A percentile compares a stretch with the other conserved stretches of the same genome.
phyloP scores from a whole-genome alignment of 176 grass and related monocot genomes.

The Oropetium thomaeum region DNA sequence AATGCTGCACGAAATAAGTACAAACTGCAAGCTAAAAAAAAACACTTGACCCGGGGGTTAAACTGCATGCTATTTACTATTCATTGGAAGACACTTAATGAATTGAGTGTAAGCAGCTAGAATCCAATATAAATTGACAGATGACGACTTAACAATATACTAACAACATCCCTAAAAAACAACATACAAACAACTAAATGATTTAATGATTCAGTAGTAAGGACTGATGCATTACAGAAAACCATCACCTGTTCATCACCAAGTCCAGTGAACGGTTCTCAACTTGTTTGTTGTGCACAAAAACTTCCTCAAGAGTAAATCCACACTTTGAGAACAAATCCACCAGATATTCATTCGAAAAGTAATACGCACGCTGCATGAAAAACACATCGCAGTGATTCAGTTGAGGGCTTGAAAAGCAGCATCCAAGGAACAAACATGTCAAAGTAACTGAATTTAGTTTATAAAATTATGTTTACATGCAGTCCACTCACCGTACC shows the following conservation, averaged over 20 bases:
- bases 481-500: slow-evolving; percentile 62
- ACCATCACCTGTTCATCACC: slow-evolving; percentile 86
- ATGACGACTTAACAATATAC: neutral
- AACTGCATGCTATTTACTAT: neutral
- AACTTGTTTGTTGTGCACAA: slow-evolving; percentile 81
- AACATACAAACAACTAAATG: neutral
- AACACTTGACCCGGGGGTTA: no score
- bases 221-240: neutral
- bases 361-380: slow-evolving; percentile 87
- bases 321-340: slow-evolving; percentile 66
- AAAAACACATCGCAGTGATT: neutral
- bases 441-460: slow-evolving; percentile 5
- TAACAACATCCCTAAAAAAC: no score
- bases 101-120: slow-evolving; percentile 1
- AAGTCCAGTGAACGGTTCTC: slow-evolving; percentile 84
- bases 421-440: slow-evolving; percentile 29
- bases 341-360: slow-evolving; percentile 67
- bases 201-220: neutral
- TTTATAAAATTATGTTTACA: slow-evolving; percentile 11
- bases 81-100: neutral
- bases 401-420: slow-evolving; percentile 34
- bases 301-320: slow-evolving; percentile 68
- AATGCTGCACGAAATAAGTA: neutral
- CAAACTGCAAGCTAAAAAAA: neutral
- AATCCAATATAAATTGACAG: neutral